Base-by-base conservation (phyloP, 75 land plant species). In the Selaginella moellendorffii region DNA sequence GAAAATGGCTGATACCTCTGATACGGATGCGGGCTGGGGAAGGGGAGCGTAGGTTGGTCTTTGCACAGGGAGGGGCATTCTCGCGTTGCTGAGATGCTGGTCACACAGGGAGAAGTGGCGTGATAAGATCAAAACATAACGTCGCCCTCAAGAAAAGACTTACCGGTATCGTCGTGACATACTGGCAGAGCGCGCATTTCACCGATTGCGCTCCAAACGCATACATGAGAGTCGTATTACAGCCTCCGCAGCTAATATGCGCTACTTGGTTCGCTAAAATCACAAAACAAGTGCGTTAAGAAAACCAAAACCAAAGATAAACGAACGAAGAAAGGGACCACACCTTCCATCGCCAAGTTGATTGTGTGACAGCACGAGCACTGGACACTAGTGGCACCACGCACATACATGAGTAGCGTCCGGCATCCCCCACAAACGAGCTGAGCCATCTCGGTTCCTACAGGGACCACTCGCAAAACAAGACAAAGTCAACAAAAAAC, bases 371-470 rank as follows among this genome's bases (percentile, higher is more conserved):
- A 90, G 72, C 97, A 90, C 2, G 97, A 90, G 75, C 92, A 90
- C 67, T 87, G 97, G 30, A 90, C 97, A 42, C 97, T 90, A 21
- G 83, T 84, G 42, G 97, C 97, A 25, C 92, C 92, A 28, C 97
- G 86, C 51, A 87, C 82, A 66, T 90, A 87, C 97, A 90, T 90
- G 63, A 90, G 68, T 8, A 86, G 67, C 28, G 97, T 90, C 17
- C 83, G 87, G 64, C 92, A 90, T 28, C 92, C 92, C 62, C 93
- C 92, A 77, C 97, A 90, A 26, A 90, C 74, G 72, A 90, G 66
- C 69, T 90, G 97, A 24, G 97, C 88, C 97, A 91, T 91, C 80
- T 91, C 93, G 23, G 97, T 77, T 51, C 97, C 97, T n/a, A n/a
- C n/a, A 81, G 74, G 30, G 14, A 22, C 8, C 1, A 58, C 30